These are phyloP conservation scores for Phytophthora tubulina DNA, from an alignment of 352 stramenopile species.

Conservation along the genomic window DNA sequence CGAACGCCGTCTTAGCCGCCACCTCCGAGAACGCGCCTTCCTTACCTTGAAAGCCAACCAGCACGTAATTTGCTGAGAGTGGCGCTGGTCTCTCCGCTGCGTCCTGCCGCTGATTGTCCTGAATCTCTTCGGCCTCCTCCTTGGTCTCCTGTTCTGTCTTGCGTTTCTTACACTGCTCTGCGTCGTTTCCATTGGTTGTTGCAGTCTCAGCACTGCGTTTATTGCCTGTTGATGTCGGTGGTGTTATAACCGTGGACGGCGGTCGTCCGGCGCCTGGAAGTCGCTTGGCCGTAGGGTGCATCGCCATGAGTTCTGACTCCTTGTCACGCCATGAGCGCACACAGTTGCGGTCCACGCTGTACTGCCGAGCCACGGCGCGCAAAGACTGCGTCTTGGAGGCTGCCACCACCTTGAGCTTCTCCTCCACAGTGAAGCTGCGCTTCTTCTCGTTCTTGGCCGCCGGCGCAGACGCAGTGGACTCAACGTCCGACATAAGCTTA, in stretches of 20 bases:
- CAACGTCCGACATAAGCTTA: slow-evolving; percentile 17
- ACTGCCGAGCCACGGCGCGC: slow-evolving; percentile 63
- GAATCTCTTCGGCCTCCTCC: background rate
- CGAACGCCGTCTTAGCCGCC: slow-evolving; percentile 61
- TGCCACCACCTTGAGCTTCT: slow-evolving; percentile 75
- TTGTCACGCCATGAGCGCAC: slow-evolving; percentile 76
- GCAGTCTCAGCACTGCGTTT: background rate
- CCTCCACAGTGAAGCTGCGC: slow-evolving; percentile 79
- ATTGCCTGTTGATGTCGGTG: background rate
- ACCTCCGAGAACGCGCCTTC: slow-evolving; percentile 80
- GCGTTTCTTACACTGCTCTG: slow-evolving; percentile 3
- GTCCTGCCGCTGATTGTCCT: background rate
- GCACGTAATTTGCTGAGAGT: slow-evolving; percentile 46
- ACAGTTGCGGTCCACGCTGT: slow-evolving; percentile 80
- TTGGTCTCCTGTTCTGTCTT: background rate
- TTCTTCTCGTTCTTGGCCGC: slow-evolving; percentile 60
- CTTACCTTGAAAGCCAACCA: slow-evolving; percentile 79
- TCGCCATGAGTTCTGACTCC: slow-evolving; percentile 61
- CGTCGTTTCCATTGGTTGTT: slow-evolving; percentile 14
- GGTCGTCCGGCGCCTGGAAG: slow-evolving; percentile 63
- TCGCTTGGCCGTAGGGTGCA: slow-evolving; percentile 64
- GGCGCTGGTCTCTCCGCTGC: background rate
- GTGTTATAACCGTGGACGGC: slow-evolving; percentile 15
- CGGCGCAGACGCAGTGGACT: background rate
- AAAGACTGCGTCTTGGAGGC: slow-evolving; percentile 65